Evolutionary conservation across 1,284 basidiomycete species (phyloP), one percentile per base, ranked within the genome.

Genomic region (Ustilago tritici): DNA sequence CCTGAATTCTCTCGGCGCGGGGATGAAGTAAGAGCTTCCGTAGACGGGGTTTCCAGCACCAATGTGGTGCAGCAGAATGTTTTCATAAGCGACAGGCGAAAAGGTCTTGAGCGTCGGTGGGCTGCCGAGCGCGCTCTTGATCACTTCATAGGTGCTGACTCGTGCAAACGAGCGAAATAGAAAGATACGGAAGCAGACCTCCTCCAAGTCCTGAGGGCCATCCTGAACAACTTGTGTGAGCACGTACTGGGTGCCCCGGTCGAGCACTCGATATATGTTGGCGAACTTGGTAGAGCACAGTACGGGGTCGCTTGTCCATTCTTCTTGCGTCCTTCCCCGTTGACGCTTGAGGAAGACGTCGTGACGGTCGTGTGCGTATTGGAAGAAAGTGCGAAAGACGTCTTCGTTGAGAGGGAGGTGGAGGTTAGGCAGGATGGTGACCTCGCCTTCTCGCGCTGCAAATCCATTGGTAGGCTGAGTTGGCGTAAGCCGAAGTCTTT

Each of bases 1-100:
- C 86, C 7, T 87, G 89, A 49, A 90, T 87, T 77, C 75, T 55
- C 87, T 85, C 12, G 90, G 90, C 6, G 89, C 88, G 1, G 90
- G 90, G 77, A 91, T 91, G 81, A 90, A 89, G 85, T 90, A 92
- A 12, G 91, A 88, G n/a, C 88, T 88, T 0, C 91, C 91, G 76
- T 91, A 92, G 23, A 92, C 87, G 3, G 88, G 56, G 52, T 84
- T 79, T 12, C 88, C 72, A 31, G 85, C 66, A 4, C 46, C 69
- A 61, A 87, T 87, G 19, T 89, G 87, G 14, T 79, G 66, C 12
- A 84, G 82, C 23, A 92, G 88, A 34, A 91, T 89, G 5, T 76
- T 79, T 53, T 86, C 82, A 71, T 92, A 92, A 19, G 86, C 79
- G 11, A 85, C 78, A 11, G 88, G 88, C 49, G 88, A 82, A 77